Evolutionary conservation across 306 rosid species (phyloP), one percentile per base, ranked within the genome.

Genomic region (Cicer arietinum): DNA sequence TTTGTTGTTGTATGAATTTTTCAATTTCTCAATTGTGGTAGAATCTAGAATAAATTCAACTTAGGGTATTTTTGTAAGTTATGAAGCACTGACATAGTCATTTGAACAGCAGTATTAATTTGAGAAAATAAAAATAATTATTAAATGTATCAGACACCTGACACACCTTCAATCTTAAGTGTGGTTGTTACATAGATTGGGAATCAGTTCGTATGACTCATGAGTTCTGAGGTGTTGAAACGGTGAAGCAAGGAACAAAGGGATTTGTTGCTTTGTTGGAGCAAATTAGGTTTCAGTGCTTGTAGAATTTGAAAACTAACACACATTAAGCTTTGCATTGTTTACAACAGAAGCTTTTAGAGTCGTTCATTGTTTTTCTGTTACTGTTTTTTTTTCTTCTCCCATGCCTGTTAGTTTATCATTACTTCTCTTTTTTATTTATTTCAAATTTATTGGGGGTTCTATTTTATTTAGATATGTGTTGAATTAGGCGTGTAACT

Each of bases 401-500:
- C 58, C 35, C 68, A 13, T 45, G 46, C 12, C 48, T 16, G 1
- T 52, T 57, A 64, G 63, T 64, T 66, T 13, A 50, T 54, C 60
- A 69, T 78, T 72, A 51, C 13, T 39, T 25, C 52, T 42, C 37
- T 69, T 8, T 37, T 13, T 11, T 53, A 18, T 43, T 13, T 11
- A 40, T 43, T 66, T 25, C 20, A 3, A 57, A 43, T 41, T 18
- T 39, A 6, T 41, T 0, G 45, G 20, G 37, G 57, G 22, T 56
- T 58, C 7, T 74, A 1, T 10, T 79, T 54, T 56, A 44, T 73
- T 60, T 63, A 52, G 71, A 40, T 77, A 50, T 71, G 16, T 73
- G 52, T 67, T 77, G 70, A 56, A 30, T 43, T 82, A 58, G 80
- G 44, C 2, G 3, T 63, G 35, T 75, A 37, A 50, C 50, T 52